Base-by-base conservation (phyloP, 2,329 filamentous ascomycete species). In the Pestalotiopsis sp. region DNA sequence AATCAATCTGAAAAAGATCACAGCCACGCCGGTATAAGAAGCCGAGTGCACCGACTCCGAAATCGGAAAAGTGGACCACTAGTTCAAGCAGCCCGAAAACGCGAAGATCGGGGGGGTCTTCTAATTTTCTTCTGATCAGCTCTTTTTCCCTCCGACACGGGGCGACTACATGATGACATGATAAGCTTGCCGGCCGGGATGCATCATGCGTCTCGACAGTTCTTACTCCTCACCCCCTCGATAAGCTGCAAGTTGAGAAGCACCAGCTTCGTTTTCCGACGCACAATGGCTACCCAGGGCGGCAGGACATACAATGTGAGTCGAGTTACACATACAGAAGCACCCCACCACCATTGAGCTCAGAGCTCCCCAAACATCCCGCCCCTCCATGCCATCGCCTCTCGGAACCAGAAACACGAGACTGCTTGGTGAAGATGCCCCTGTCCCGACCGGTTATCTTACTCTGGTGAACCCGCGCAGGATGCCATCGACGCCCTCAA, bases 401-500 rank as follows among this genome's bases (percentile, higher is more conserved):
- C n/a, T n/a, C n/a, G n/a, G n/a, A n/a, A n/a, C n/a, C n/a, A n/a
- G n/a, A n/a, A n/a, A n/a, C n/a, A n/a, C n/a, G 27, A 20, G 17
- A 52, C 17, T 52, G 45, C 45, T 52, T 11, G 0, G 36, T 4
- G 17, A 62, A 23, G 17, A 27, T 9, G 17, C 38, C 14, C 45
- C 12, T 62, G 31, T 36, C 31, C 59, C 38, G 20, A 62, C 31
- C n/a, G 20, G 59, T 39, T 11, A 17, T 4, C 31, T 17, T 20
- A 5, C 13, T 2, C 12, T 1, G 3, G 27, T 36, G 31, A 36
- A 36, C 31, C 31, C 31, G 31, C 31, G 9, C 25, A 97, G 94
- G 94, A 96, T 79, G 96, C 95, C 62, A 90, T 98, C 71, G 85
- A 90, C 73, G 90, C 92, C 52, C 88, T 98, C 77, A 98, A 98